Percentiles rank a stretch among this genome's conserved stretches.
These are phyloP conservation scores for Phaffomyces opuntiae DNA, from an alignment of 805 yeast genomes.

Conservation along the genomic window DNA sequence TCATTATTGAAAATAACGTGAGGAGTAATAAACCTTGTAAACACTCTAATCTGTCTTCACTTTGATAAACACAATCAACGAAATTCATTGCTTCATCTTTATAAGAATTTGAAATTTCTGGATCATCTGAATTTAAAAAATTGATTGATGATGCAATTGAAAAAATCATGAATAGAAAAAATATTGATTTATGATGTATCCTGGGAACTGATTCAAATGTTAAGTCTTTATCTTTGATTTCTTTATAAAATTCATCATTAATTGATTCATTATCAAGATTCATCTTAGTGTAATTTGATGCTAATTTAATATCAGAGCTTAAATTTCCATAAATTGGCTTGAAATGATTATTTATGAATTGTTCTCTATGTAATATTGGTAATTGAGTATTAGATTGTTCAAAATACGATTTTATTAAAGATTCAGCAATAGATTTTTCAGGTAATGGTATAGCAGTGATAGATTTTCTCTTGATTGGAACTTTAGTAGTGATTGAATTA, in stretches of 20 bases:
- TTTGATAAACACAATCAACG: conserved; percentile 48
- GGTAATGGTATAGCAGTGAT: conserved; percentile 39
- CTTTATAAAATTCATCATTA: conserved; percentile 12
- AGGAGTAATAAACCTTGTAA: conserved; percentile 65
- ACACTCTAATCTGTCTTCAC: conserved; percentile 59
- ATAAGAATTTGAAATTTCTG: conserved; percentile 61
- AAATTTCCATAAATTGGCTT: conserved; percentile 75
- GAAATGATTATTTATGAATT: conserved; percentile 57
- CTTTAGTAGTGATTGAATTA: conserved; percentile 23
- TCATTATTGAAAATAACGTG: conserved; percentile 71
- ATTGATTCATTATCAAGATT: conserved; percentile 27
- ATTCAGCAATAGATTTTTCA: conserved; percentile 68
- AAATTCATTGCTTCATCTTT: conserved; percentile 56
- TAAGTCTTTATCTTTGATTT: conserved; percentile 1
- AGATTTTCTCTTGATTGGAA: conserved; percentile 10
- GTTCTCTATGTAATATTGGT: conserved; percentile 79
- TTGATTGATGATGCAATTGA: conserved; percentile 76
- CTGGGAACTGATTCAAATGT: conserved; percentile 39
- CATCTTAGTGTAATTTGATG: conserved; percentile 47
- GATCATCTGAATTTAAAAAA: conserved; percentile 54
- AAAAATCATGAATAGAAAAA: conserved; percentile 67
- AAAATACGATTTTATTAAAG: conserved; percentile 57
- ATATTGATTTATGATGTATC: conserved; percentile 47
- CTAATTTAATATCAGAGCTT: conserved; percentile 46
- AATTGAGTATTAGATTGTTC: conserved; percentile 77